Evolutionary conservation across 225 moss, liverwort and hornwort genomes (phyloP).

Genomic region (Pleurozium schreberi): DNA sequence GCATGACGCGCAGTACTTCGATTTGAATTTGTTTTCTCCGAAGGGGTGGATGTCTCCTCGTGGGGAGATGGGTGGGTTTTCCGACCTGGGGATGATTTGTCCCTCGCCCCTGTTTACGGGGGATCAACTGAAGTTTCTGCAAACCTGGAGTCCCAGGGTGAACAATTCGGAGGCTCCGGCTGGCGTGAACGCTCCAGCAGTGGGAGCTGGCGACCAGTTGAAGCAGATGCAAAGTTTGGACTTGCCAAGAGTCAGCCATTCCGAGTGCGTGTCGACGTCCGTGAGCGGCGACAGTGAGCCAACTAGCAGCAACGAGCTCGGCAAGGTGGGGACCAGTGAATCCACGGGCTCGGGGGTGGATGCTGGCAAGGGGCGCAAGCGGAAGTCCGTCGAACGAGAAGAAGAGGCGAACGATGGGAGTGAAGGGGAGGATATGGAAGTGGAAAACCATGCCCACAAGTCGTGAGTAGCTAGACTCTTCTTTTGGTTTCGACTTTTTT

Average conservation of each 20-base stretch:
- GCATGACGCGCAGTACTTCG: slow-evolving; percentile 5
- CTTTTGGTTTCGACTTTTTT: not conserved
- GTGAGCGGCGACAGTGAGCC: slow-evolving; percentile 15
- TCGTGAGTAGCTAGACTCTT: not conserved
- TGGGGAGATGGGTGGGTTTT: not conserved
- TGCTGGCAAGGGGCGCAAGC: not conserved
- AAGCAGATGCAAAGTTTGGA: not conserved
- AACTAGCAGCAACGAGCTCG: slow-evolving; percentile 3
- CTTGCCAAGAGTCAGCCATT: not conserved
- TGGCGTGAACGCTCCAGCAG: not conserved
- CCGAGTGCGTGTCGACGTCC: not conserved
- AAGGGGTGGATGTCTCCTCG: slow-evolving; percentile 1
- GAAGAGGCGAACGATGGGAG: not conserved
- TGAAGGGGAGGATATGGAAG: slow-evolving; percentile 1
- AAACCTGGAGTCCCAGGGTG: slow-evolving; percentile 13
- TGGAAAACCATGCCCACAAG: not conserved
- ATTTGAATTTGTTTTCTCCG: slow-evolving; percentile 15
- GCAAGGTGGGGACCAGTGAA: slow-evolving; percentile 1
- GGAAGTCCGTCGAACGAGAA: slow-evolving; percentile 1
- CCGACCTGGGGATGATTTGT: not conserved
- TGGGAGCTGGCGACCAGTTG: not conserved
- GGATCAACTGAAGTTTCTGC: slow-evolving; percentile 23
- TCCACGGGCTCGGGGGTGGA: slow-evolving; percentile 10
- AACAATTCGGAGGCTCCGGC: not conserved
- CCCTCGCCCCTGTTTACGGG: slow-evolving; percentile 15